Evolutionary conservation across 768 basidiomycete genomes (phyloP).

Genomic region (Nidularia sp.): DNA sequence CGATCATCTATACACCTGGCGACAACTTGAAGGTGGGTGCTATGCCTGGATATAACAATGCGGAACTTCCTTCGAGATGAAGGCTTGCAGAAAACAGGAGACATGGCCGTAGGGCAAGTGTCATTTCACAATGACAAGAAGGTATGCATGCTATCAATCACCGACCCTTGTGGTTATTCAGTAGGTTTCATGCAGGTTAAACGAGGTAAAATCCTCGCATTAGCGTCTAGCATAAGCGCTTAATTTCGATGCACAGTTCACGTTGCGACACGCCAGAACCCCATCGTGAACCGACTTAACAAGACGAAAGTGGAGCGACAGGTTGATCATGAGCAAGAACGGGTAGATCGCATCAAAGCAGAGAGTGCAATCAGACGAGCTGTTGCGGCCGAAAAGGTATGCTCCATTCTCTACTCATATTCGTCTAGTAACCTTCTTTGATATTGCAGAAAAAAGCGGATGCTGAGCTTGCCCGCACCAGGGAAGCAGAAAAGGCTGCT

Average conservation of each 20-base stretch:
- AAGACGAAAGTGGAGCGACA: slow-evolving; percentile 85
- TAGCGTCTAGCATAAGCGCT: background rate
- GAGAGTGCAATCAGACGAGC: slow-evolving; percentile 65
- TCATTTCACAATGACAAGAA: slow-evolving; percentile 90
- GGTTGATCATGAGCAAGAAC: slow-evolving; percentile 91
- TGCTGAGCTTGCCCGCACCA: slow-evolving; percentile 61
- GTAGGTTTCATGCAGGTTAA: slow-evolving; percentile 55
- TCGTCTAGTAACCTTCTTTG: background rate
- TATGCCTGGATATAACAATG: background rate
- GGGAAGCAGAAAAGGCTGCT: slow-evolving; percentile 86
- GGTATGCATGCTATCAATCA: slow-evolving; percentile 32
- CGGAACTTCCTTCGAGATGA: background rate
- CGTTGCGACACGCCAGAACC: slow-evolving; percentile 77
- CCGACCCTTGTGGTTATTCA: background rate
- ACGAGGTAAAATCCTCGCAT: slow-evolving; percentile 43
- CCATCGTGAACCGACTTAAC: slow-evolving; percentile 87
- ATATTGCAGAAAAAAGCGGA: slow-evolving; percentile 71
- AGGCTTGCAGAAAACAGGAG: slow-evolving; percentile 80
- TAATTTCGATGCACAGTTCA: slow-evolving; percentile 46
- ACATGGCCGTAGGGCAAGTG: slow-evolving; percentile 96
- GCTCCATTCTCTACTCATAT: background rate
- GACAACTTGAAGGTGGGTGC: slow-evolving; percentile 80
- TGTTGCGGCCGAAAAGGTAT: slow-evolving; percentile 65
- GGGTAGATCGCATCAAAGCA: slow-evolving; percentile 73
- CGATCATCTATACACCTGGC: slow-evolving; percentile 91